Base-by-base conservation (phyloP, 208 protist species). In the Trypanosomatidae sp. region DNA sequence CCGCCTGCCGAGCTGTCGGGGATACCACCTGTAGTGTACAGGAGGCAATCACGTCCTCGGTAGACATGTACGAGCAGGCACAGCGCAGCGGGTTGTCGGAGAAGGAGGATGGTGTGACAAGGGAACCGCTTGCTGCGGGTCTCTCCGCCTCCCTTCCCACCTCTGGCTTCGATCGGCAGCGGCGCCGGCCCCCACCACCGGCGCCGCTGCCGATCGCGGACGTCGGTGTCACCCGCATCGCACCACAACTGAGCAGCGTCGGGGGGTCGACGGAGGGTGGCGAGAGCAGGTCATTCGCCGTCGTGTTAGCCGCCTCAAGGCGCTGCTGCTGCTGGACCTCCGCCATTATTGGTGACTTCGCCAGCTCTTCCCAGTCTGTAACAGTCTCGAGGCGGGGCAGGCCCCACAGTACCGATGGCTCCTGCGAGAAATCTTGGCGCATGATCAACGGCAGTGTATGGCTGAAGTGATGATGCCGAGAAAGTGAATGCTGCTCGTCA, bases 341-440 rank as follows among this genome's bases (percentile, higher is more conserved):
- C 1, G 50, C 36, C 69, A 79, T 74, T 30, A 67, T 65, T 0
- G 55, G 30, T 15, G 75, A 60, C 52, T 59, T 56, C 44, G 56
- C 62, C 46, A 74, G 62, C 50, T 74, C 75, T 39, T 74, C 69
- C 69, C 75, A 79, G 75, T 79, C 69, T 8, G 64, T 74, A 28
- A 53, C 17, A 0, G 69, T 74, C 64, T 74, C 75, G 13, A 79
- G 69, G 44, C 52, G 75, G 7, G 75, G 75, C 53, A 74, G 52
- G 15, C 13, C 25, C 50, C 52, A 64, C 22, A 62, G 55, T 4
- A 25, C 28, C 53, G 55, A 52, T n/a, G 52, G 9, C 13, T 72
- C 68, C 9, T 15, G 52, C 15, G 39, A 10, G 52, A 25, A 12
- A 28, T 64, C 53, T n/a, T 60, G 68, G 19, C 25, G 53, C 46